Evolutionary conservation across 2,329 filamentous ascomycete genomes (phyloP), one percentile per base, ranked within the genome.

Genomic region (Plenodomus biglobosus): DNA sequence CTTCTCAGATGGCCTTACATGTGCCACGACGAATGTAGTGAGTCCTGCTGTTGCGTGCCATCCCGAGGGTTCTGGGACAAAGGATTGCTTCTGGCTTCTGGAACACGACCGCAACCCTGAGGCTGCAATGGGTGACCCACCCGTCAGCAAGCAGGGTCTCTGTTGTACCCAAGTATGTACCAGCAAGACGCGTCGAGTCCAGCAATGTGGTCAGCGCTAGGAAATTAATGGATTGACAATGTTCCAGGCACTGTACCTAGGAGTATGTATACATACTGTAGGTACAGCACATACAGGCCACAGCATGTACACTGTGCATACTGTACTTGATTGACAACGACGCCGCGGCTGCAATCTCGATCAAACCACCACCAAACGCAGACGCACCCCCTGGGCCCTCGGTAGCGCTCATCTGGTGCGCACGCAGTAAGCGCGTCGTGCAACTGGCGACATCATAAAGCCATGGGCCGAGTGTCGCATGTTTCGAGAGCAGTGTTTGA

Each of bases 41-140:
- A 17, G 30, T 46, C n/a, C 34, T 40, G 20, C 38, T 50, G 38
- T 52, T 50, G 48, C 40, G 40, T 45, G 50, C 49, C 44, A 52
- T 44, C 38, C 22, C 19, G 21, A 30, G 44, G 40, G 39, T 19
- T 32, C 43, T 44, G 21, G 22, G 27, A 45, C 32, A 17, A 16
- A 30, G 17, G 35, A 17, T 19, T 38, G 7, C 13, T 21, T 36
- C 44, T 40, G 52, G 46, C 51, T 57, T 53, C 47, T 55, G 53
- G 38, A 47, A 44, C 48, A 17, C 38, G 27, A 38, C 43, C n/a
- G 16, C 24, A 34, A 27, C 24, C 18, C 13, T 32, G 27, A 32
- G 8, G 13, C 27, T 32, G 27, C 27, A 7, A 15, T 32, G 3
- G 27, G 3, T 32, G 6, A 15, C 35, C 34, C 46, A 46, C 34